Evolutionary conservation across 495 filamentous ascomycete species (phyloP).

Genomic region (Xylaria longipes): DNA sequence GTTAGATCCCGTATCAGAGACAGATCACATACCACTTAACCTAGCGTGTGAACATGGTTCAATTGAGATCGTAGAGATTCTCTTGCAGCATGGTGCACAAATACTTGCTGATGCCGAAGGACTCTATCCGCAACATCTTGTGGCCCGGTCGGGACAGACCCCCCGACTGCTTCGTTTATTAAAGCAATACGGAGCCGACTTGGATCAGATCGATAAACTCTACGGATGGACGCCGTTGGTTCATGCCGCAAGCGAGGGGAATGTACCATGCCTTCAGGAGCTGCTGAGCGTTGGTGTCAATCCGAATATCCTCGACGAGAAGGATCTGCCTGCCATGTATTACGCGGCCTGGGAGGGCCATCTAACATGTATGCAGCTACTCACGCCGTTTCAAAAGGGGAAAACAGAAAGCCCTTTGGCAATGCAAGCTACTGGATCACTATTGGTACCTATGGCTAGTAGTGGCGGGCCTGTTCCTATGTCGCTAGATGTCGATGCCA

Average conservation of each 20-base stretch:
- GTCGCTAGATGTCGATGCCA: constrained; percentile 79
- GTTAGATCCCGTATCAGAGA: constrained; percentile 79
- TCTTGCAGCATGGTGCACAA: constrained; percentile 76
- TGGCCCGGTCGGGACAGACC: constrained; percentile 85
- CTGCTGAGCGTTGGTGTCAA: constrained; percentile 78
- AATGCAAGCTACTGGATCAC: constrained; percentile 38
- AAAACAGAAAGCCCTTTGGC: constrained; percentile 39
- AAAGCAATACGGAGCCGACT: constrained; percentile 85
- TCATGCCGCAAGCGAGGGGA: constrained; percentile 95
- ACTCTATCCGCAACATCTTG: constrained; percentile 95
- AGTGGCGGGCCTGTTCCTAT: constrained; percentile 65
- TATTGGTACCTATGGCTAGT: constrained; percentile 47
- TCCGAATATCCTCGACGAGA: constrained; percentile 82
- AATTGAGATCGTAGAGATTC: constrained; percentile 77
- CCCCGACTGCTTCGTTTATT: constrained; percentile 79
- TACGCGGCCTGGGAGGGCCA: constrained; percentile 99
- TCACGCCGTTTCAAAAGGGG: constrained; percentile 63
- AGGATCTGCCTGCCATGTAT: constrained; percentile 92
- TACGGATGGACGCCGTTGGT: constrained; percentile 98
- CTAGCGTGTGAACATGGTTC: constrained; percentile 93
- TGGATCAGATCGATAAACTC: constrained; percentile 91
- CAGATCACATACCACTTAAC: constrained; percentile 93
- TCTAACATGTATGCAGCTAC: constrained; percentile 88
- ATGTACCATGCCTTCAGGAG: constrained; percentile 81
- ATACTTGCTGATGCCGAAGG: constrained; percentile 94